Conservation (phyloP, 2,329 filamentous ascomycete species). For the Epichloe baconii region DNA sequence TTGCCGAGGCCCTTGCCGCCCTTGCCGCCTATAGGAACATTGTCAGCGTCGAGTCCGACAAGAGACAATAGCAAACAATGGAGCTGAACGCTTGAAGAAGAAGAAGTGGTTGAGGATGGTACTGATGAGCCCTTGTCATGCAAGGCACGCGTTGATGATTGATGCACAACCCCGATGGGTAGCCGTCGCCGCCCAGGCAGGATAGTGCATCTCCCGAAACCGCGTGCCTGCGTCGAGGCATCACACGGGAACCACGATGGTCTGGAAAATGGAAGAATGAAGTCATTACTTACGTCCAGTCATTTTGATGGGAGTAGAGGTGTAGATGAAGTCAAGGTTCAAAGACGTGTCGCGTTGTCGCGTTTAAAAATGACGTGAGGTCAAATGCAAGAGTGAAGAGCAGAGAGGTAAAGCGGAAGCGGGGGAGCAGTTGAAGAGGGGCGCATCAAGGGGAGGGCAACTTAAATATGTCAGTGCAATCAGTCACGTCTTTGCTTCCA, state of each 20-base stretch:
- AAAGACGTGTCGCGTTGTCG: constrained; percentile 8
- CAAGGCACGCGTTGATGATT: neutral
- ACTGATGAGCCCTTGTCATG: neutral
- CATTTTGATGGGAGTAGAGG: constrained; percentile 39
- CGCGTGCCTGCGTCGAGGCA: too few species aligned
- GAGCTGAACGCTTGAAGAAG: too few species aligned
- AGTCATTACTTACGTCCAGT: constrained; percentile 53
- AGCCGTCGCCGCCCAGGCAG: neutral
- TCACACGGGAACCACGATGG: too few species aligned
- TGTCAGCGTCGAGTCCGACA: constrained; percentile 27
- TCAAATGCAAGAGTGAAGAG: constrained; percentile 9
- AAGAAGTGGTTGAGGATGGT: neutral
- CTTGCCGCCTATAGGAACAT: constrained; percentile 57
- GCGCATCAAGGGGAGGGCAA: constrained; percentile 14
- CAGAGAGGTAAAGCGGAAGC: neutral
- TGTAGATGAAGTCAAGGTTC: neutral
- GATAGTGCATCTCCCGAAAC: too few species aligned
- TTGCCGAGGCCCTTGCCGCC: constrained; percentile 97
- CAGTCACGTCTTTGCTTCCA: constrained; percentile 12
- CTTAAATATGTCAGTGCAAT: constrained; percentile 27
- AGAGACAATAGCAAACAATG: neutral
- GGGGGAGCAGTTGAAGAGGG: constrained; percentile 13
- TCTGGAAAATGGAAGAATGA: constrained; percentile 1
- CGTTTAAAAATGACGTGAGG: constrained; percentile 9
- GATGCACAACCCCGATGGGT: neutral